phyloP scores from a whole-genome alignment of 768 basidiomycete genomes.

The Amanita subjunquillea region DNA sequence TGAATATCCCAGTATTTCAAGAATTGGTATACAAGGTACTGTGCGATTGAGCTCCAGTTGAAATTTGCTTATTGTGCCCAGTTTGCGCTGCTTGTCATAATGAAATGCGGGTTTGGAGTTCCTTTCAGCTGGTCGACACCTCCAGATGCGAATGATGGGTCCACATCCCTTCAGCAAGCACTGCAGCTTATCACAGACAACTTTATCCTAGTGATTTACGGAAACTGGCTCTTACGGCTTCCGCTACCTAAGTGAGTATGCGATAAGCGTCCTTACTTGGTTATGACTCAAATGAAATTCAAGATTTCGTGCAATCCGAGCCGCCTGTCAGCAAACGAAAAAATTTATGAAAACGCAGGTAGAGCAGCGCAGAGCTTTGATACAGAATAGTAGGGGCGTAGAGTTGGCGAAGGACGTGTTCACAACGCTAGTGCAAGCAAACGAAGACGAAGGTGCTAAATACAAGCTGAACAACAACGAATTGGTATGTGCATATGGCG shows the following conservation, averaged over 20 bases:
- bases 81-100: constrained; percentile 33
- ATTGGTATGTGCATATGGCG: background rate
- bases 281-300: background rate
- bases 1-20: constrained; percentile 22
- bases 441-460: constrained; percentile 32
- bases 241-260: constrained; percentile 22
- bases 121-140: constrained; percentile 30
- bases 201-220: constrained; percentile 9
- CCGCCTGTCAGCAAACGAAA: constrained; percentile 20
- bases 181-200: constrained; percentile 23
- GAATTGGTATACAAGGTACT: constrained; percentile 25
- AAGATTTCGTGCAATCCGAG: constrained; percentile 18
- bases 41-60: background rate
- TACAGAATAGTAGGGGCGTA: constrained; percentile 8
- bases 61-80: constrained; percentile 7
- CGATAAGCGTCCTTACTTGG: background rate
- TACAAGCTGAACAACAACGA: constrained; percentile 28
- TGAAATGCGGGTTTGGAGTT: constrained; percentile 37
- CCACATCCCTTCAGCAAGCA: constrained; percentile 27
- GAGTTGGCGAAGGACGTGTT: constrained; percentile 21
- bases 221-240: background rate
- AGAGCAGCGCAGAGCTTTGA: constrained; percentile 19
- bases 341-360: constrained; percentile 30
- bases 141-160: constrained; percentile 24
- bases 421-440: constrained; percentile 33